These are phyloP conservation scores for Porcisia hertigi DNA, from an alignment of 208 protist species.

Conservation along the genomic window DNA sequence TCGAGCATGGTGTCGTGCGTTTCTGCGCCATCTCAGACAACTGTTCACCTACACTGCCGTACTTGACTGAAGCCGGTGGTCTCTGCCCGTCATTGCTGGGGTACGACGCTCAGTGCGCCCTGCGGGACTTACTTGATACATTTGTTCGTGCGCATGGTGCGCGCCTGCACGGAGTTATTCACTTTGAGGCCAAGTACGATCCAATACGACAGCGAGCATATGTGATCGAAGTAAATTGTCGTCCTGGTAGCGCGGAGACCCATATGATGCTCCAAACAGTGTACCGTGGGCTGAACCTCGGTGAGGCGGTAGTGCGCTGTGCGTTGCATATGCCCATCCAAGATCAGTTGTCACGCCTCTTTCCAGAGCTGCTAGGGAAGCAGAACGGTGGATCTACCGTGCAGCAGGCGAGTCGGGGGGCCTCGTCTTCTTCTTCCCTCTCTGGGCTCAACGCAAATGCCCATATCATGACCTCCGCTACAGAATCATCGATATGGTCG, in stretches of 20 bases:
- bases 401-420: too few relatives aligned
- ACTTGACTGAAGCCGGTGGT: constrained; percentile 74
- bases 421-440: not conserved
- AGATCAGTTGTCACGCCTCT: constrained; percentile 41
- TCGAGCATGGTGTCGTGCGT: constrained; percentile 58
- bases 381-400: not conserved
- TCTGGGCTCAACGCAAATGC: not conserved
- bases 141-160: constrained; percentile 41
- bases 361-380: constrained; percentile 24
- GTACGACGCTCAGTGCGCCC: constrained; percentile 23
- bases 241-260: constrained; percentile 83
- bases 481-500: constrained; percentile 12
- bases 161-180: constrained; percentile 62
- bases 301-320: constrained; percentile 69
- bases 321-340: constrained; percentile 48
- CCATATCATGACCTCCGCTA: not conserved
- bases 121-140: constrained; percentile 51
- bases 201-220: constrained; percentile 33
- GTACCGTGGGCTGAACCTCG: constrained; percentile 64
- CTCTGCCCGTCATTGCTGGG: constrained; percentile 48
- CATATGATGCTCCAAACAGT: constrained; percentile 57
- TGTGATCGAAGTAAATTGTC: constrained; percentile 87
- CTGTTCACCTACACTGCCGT: constrained; percentile 54
- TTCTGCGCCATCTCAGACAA: constrained; percentile 85
- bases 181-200: constrained; percentile 90